Evolutionary conservation across 768 basidiomycete genomes (phyloP), one percentile per base, ranked within the genome.

Genomic region (Cystobasidiopsis lactophilus): DNA sequence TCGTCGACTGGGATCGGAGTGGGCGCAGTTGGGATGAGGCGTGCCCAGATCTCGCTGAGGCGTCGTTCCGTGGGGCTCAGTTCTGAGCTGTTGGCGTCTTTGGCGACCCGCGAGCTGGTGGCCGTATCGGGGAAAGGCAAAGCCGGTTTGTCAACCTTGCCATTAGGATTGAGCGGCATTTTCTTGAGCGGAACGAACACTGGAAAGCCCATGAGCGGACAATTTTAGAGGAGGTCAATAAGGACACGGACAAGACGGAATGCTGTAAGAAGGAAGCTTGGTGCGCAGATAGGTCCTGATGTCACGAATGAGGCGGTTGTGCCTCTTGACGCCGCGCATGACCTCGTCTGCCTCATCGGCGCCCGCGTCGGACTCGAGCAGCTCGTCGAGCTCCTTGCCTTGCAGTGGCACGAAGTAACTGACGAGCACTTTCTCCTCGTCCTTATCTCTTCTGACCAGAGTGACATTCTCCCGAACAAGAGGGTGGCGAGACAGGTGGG

Each of bases 101-200:
- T 57, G n/a, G 66, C 60, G 4, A 64, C 62, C 16, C 55, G 65
- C 2, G 54, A 13, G 19, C 52, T 39, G 1, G 60, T 38, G 3
- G 79, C 82, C 0, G 93, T 96, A 66, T 98, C 93, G 5, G 93
- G 93, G 78, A 96, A 98, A 11, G 93, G 93, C 43, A 98, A 76
- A 0, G 85, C 83, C 0, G 93, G 91, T 64, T 96, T 98, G 71
- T 98, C 93, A 65, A 98, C 80, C 69, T 98, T 98, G 57, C 93
- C 93, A 65, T 96, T 98, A 5, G 93, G 93, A 62, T 95, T 98
- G 48, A 98, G 75, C 19, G 93, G 93, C 83, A 98, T 91, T 52
- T 86, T 80, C 48, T 75, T 75, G 26, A 98, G 75, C 0, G 93
- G 93, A 29, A 98, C 85, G 58, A 95, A 89, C 23, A 96, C 91